Evolutionary conservation across 78 protist genomes (phyloP).

Genomic region (Bigelowiella natans): DNA sequence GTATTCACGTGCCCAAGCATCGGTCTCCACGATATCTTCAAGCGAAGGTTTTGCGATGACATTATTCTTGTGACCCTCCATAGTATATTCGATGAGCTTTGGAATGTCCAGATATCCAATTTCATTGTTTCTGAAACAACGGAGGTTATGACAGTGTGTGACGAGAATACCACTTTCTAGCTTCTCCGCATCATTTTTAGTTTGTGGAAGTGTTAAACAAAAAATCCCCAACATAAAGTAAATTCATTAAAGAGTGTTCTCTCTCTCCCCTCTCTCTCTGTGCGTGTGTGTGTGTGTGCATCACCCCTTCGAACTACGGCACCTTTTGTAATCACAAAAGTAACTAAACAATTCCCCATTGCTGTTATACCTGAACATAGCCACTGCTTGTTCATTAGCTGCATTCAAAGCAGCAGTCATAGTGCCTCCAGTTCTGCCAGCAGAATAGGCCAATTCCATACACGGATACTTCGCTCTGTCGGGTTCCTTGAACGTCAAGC

Average conservation of each 20-base stretch:
- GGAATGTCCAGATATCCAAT: not conserved
- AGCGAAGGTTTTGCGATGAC: not conserved
- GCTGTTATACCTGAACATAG: constrained; percentile 5
- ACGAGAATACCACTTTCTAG: no score
- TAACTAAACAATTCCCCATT: no score
- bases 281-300: no score
- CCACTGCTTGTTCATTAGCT: constrained; percentile 31
- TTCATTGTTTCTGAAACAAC: no score
- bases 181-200: no score
- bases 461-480: constrained; percentile 3
- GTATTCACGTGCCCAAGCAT: constrained; percentile 16
- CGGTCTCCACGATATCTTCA: constrained; percentile 12
- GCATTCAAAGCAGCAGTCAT: constrained; percentile 41
- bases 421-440: constrained; percentile 19
- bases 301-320: no score
- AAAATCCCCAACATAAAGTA: no score
- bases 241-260: no score
- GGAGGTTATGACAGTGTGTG: no score
- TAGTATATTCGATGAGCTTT: not conserved
- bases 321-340: no score
- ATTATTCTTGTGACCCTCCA: not conserved
- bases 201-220: no score
- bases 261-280: no score
- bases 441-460: not conserved
- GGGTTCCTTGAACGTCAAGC: constrained; percentile 11